Evolutionary conservation across 148 eudicot genomes (phyloP), one percentile per base, ranked within the genome.

Genomic region (Nyssa sinensis): DNA sequence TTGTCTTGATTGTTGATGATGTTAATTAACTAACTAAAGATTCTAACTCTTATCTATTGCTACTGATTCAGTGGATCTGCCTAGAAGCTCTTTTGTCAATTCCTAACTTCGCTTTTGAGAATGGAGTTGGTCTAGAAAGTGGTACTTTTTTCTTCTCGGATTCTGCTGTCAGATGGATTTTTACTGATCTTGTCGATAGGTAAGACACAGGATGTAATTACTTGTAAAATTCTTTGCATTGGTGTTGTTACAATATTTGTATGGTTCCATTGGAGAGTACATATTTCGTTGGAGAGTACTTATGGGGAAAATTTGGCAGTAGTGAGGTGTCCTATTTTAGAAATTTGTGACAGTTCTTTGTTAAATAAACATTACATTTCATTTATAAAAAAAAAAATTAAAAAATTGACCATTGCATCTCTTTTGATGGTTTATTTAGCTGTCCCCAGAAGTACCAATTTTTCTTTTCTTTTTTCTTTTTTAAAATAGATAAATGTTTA

Each of bases 121-220:
- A 86, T 53, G 88, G 86, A 73, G 90, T 82, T 74, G 65, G 80
- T 37, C 33, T 77, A 67, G 76, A 75, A 39, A 75, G 69, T 59
- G 76, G 72, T 67, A 35, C 13, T 51, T 59, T 76, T 76, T 86
- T 84, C 79, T 85, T 89, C 80, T 92, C 97, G 24, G 85, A 91
- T 73, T 82, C 76, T 29, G 74, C 82, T 41, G 24, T 86, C 69
- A 80, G 82, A 78, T 80, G 29, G 60, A 75, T 90, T 63, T 92
- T 88, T 83, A 72, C 31, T 62, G 96, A 95, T 84, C 87, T 95
- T 67, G 90, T 92, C 76, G 99, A 87, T 64, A 94, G 97, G 98
- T 94, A 89, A 80, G 84, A 74, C 53, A 21, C 73, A n/a, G 3
- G 39, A 32, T 21, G 19, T 23, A 14, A 12, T 33, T 67, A 7